phyloP scores from a whole-genome alignment of 495 filamentous ascomycete genomes.

The Podospora conica region DNA sequence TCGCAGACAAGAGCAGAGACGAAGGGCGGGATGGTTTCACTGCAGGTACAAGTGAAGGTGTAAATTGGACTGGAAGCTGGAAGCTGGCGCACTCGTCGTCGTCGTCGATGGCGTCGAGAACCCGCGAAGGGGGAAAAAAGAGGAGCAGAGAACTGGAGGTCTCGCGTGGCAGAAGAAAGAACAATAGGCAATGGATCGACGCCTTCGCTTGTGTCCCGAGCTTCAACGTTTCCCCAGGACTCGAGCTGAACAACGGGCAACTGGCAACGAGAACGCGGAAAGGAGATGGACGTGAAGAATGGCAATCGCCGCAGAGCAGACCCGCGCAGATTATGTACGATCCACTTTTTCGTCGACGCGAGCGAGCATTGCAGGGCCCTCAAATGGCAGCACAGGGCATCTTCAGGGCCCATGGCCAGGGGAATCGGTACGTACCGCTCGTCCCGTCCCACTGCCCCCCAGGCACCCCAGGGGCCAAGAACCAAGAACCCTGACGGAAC shows the following conservation, averaged over 20 bases:
- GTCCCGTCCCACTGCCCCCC: background rate
- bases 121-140: background rate
- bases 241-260: background rate
- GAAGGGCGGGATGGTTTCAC: background rate
- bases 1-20: background rate
- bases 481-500: background rate
- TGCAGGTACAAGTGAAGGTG: background rate
- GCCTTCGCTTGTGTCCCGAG: background rate
- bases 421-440: constrained; percentile 7
- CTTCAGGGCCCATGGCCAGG: constrained; percentile 1
- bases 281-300: constrained; percentile 1
- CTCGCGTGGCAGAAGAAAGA: constrained; percentile 1
- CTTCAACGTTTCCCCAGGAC: background rate
- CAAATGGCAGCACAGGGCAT: background rate
- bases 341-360: constrained; percentile 15
- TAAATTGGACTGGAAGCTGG: background rate
- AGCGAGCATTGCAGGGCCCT: background rate
- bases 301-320: constrained; percentile 12
- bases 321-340: constrained; percentile 14
- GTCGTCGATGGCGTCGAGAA: background rate
- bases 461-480: background rate
- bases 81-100: background rate
- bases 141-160: background rate
- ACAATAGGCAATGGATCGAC: background rate
- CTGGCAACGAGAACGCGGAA: background rate